phyloP scores from a whole-genome alignment of 169 alveolate species.

The Theileria luwenshuni region DNA sequence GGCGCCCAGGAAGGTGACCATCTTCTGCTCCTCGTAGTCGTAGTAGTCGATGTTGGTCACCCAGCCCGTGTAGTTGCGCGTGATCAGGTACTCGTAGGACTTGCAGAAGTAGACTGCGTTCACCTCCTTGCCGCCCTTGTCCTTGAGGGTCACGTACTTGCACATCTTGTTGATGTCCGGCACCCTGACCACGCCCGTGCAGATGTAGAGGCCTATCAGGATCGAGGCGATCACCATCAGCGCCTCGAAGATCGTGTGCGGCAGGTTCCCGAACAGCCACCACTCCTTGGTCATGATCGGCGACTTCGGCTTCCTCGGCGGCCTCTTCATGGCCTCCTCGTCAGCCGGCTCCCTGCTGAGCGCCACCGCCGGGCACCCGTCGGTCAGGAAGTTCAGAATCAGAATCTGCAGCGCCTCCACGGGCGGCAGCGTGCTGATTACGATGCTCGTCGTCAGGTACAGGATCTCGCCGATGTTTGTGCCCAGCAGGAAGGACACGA shows the following conservation, averaged over 20 bases:
- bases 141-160: conserved; percentile 56
- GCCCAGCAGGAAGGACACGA: conserved; percentile 90
- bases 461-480: conserved; percentile 90
- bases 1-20: conserved; percentile 83
- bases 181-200: conserved; percentile 81
- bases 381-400: conserved; percentile 88
- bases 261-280: conserved; percentile 89
- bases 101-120: conserved; percentile 80
- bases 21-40: conserved; percentile 70
- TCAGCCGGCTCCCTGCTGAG: conserved; percentile 90
- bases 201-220: conserved; percentile 81
- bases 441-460: conserved; percentile 82
- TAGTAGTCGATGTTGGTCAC: conserved; percentile 84
- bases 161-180: conserved; percentile 75
- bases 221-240: conserved; percentile 80
- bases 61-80: conserved; percentile 83
- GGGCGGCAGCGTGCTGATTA: conserved; percentile 86
- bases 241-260: conserved; percentile 89
- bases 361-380: conserved; percentile 93
- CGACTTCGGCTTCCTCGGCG: conserved; percentile 85
- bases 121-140: conserved; percentile 12
- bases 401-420: conserved; percentile 89
- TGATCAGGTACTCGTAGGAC: conserved; percentile 82
- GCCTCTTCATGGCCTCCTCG: conserved; percentile 84
- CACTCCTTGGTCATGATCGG: conserved; percentile 90